Evolutionary conservation across 257 asterid species (phyloP), one percentile per base, ranked within the genome.

Genomic region (Paraleonurus japonicus): DNA sequence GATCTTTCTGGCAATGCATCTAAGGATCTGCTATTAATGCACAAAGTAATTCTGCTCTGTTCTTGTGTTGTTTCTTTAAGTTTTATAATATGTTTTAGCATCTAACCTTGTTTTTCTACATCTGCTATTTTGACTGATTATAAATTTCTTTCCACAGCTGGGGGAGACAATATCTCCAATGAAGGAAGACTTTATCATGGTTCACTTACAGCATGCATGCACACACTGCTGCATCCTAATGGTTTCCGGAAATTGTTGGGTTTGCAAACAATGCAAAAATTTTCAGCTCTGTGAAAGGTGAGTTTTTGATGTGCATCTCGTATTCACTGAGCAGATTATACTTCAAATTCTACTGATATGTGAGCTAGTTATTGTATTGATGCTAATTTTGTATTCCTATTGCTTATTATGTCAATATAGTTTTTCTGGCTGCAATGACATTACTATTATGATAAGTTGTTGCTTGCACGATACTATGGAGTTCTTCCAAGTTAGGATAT

Each of bases 141-240:
- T 69, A 70, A 26, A 37, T 39, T 9, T 37, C 1, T 32, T 17
- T 43, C 43, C 50, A 45, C 81, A 95, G 99, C 99, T 95, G 67
- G 99, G 98, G 19, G 98, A 92, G 80, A 90, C 97, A 66, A 95
- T 95, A 63, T 82, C 79, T 73, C 96, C 97, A 4, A 92, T 92
- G 98, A 95, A 95, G 87, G 99, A 95, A 83, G 98, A 95, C 79
- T 92, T 95, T 79, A 92, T 95, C 82, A 92, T 95, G 99, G 97
- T 95, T 76, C 98, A 95, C 85, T 84, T 95, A 66, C 98, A 95
- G 76, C 88, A 72, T 69, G 88, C 98, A 22, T 95, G 99, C 86
- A 78, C 85, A 15, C 97, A 89, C 72, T 95, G 99, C 82, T 88
- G 98, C 81, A 71, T 81, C 66, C 75, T 92, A 63, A 90, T 95